phyloP scores from a whole-genome alignment of 805 yeast genomes.

The Kuraishia capsulata region DNA sequence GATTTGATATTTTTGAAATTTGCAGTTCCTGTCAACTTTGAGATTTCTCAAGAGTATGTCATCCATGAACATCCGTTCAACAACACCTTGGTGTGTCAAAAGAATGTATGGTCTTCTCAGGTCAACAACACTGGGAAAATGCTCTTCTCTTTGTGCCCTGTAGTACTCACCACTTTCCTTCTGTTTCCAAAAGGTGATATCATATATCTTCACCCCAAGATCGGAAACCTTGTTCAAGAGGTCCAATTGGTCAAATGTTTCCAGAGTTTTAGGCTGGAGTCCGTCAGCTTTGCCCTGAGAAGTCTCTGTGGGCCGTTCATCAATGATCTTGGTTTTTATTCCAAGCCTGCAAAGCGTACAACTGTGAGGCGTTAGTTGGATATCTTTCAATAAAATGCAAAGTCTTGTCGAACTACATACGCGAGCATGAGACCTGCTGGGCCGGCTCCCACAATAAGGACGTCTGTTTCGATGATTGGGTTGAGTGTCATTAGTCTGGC shows the following conservation, averaged over 20 bases:
- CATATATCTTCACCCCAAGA: slow-evolving; percentile 18
- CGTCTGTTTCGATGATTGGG: slow-evolving; percentile 13
- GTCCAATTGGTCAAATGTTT: slow-evolving; percentile 14
- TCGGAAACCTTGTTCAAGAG: slow-evolving; percentile 4
- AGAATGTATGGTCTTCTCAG: slow-evolving; percentile 8
- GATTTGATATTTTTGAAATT: slow-evolving; percentile 1
- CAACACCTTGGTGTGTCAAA: slow-evolving; percentile 9
- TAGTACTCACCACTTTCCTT: slow-evolving; percentile 9
- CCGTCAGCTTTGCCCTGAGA: slow-evolving; percentile 27
- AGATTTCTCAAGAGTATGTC: slow-evolving; percentile 32
- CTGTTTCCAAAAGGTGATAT: slow-evolving; percentile 12
- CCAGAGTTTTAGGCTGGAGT: slow-evolving; percentile 21
- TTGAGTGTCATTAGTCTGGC: not conserved
- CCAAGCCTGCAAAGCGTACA: slow-evolving; percentile 16
- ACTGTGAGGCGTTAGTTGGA: too few species aligned
- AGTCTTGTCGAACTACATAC: not conserved
- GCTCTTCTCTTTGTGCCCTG: slow-evolving; percentile 4
- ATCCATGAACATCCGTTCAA: slow-evolving; percentile 19
- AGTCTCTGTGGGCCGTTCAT: slow-evolving; percentile 18
- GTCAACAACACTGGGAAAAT: slow-evolving; percentile 5
- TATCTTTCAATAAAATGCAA: too few species aligned
- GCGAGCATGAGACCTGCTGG: slow-evolving; percentile 29
- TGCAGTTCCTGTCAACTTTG: slow-evolving; percentile 6
- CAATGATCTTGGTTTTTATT: slow-evolving; percentile 17
- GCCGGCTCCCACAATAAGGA: slow-evolving; percentile 27